Evolutionary conservation across 208 protist species (phyloP), one percentile per base, ranked within the genome.

Genomic region (Chromosphaera perkinsii): DNA sequence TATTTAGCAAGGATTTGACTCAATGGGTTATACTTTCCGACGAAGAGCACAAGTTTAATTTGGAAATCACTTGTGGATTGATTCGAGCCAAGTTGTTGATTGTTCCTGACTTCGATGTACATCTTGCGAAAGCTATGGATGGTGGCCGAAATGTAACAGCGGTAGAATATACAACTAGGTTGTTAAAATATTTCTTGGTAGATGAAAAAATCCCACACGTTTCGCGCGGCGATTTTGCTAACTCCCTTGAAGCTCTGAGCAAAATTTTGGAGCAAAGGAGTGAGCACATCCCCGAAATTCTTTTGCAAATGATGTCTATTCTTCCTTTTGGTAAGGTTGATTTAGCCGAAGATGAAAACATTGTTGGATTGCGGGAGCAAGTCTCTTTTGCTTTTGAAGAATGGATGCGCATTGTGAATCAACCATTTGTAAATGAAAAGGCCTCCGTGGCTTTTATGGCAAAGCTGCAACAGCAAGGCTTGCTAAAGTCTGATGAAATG

Each of bases 61-160:
- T 76, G 65, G 73, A 72, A 10, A 56, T 0, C 3, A 60, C 1
- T 45, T 59, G 22, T 39, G 49, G 1, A 22, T 60, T 54, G 45
- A 81, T 96, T 31, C 85, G 86, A 64, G 82, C 90, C 43, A 81
- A 83, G 37, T 73, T 97, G 3, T 48, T 97, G n/a, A 81, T 89
- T 52, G 77, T 86, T 36, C 66, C 76, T 24, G 82, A 84, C 42
- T 82, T 95, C 26, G 89, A 94, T 66, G 77, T 85, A 5, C 84
- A 84, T 27, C 79, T 97, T 29, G 85, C 88, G 10, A 79, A 85
- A 71, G 72, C 72, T 31, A 51, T 92, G 14, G 47, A 70, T 3
- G 51, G 5, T 22, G 24, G 12, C 10, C 58, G 47, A 55, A 56
- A 59, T 31, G 29, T 45, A 51, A 10, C 24, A 5, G 22, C 52